These are phyloP conservation scores for Diversispora eburnea DNA, from an alignment of 192 early-diverging fungal species.

Conservation along the genomic window DNA sequence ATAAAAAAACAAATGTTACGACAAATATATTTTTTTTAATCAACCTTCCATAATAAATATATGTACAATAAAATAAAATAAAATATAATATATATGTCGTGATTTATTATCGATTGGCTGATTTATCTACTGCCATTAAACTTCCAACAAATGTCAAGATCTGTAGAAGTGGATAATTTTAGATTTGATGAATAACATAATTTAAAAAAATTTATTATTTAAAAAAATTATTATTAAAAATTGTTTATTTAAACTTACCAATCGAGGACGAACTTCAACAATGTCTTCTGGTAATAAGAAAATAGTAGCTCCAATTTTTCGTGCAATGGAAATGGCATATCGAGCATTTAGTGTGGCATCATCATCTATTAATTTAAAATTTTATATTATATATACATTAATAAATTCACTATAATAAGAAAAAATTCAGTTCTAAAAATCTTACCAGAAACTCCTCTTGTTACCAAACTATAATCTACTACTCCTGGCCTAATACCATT, in stretches of 20 bases:
- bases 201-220: background rate
- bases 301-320: slow-evolving; percentile 98
- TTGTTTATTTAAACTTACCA: slow-evolving; percentile 50
- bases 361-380: slow-evolving; percentile 55
- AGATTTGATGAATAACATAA: background rate
- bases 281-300: slow-evolving; percentile 99
- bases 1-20: too few species aligned
- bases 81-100: too few species aligned
- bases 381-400: slow-evolving; percentile 13
- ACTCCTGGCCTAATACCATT: slow-evolving; percentile 90
- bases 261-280: slow-evolving; percentile 94
- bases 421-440: background rate
- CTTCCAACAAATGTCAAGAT: slow-evolving; percentile 52
- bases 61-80: too few species aligned
- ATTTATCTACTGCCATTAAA: slow-evolving; percentile 13
- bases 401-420: background rate
- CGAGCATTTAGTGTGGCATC: slow-evolving; percentile 90
- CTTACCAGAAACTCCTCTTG: slow-evolving; percentile 56
- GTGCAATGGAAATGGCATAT: slow-evolving; percentile 96
- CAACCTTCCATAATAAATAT: too few species aligned
- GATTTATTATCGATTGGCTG: background rate
- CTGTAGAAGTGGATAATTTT: slow-evolving; percentile 40
- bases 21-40: too few species aligned
- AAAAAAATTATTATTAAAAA: too few species aligned
- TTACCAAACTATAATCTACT: slow-evolving; percentile 86